A percentile compares a stretch with the other conserved stretches of the same genome.
These are phyloP conservation scores for Aureobasidium sp. DNA, from an alignment of 2,329 filamentous ascomycete species.

Conservation along the genomic window DNA sequence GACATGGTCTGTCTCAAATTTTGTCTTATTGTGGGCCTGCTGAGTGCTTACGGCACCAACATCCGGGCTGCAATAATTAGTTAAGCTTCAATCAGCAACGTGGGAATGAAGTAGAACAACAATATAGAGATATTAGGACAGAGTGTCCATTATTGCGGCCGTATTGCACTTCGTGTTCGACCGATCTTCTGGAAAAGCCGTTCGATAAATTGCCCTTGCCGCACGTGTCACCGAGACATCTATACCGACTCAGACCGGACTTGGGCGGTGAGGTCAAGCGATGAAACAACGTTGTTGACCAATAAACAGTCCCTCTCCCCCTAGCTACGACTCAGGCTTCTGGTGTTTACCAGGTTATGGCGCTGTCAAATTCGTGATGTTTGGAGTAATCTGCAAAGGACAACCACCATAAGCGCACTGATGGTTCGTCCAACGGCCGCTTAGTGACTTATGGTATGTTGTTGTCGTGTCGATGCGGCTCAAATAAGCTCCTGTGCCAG, in stretches of 20 bases:
- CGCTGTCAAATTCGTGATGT: background rate
- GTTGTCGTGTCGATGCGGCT: background rate
- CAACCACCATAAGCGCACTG: background rate
- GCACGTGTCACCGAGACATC: conserved; percentile 9
- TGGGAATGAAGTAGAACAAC: conserved; percentile 11
- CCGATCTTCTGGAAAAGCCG: conserved; percentile 13
- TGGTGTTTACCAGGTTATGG: background rate
- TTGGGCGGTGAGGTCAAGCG: background rate
- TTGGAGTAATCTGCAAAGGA: background rate
- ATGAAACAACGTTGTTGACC: background rate
- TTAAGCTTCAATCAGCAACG: conserved; percentile 4
- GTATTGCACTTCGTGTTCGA: conserved; percentile 9
- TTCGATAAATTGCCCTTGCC: conserved; percentile 12
- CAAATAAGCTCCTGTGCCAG: conserved; percentile 8
- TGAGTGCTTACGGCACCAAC: background rate
- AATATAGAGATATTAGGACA: conserved; percentile 2
- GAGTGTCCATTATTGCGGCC: background rate
- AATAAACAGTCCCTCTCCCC: background rate
- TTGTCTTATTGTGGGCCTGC: conserved; percentile 1
- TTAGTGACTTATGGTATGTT: background rate
- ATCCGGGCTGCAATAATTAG: background rate
- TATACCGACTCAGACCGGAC: background rate
- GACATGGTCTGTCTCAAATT: background rate
- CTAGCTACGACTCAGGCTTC: background rate
- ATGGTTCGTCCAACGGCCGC: conserved; percentile 5